Base-by-base conservation (phyloP, 371 early-diverging fungal species). In the Batkoa obscura region DNA sequence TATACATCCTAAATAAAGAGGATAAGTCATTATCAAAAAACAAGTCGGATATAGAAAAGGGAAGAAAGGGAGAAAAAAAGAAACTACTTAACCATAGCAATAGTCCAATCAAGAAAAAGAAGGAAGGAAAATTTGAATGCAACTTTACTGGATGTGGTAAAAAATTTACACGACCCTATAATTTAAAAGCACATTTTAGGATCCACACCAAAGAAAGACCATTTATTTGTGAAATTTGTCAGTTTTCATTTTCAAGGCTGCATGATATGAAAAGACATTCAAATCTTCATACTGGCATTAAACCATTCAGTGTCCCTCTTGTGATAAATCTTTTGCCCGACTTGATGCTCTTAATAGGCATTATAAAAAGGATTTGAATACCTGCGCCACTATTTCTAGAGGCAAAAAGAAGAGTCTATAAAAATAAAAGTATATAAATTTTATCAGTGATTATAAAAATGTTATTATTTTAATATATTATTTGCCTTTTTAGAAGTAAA, bases 241-340 rank as follows among this genome's bases (percentile, higher is more conserved):
- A 66, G 4, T 64, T 69, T 48, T 68, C 74, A 2, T 85, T 87
- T 66, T 73, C 79, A 1, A 74, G 85, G 0, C 76, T 78, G 34
- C 82, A 85, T 61, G 84, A 91, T 66, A 72, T 89, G 41, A 89
- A 88, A 62, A 70, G 94, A 33, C 90, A 93, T 64, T 57, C 66
- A 0, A 80, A 81, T 55, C 69, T 81, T 17, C 81, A 83, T 54
- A 68, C 67, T 47, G 82, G 81, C 17, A 66, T 76, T 56, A 82
- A 80, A 59, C 78, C 80, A 13, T 70, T 60, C 62, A 63, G 23
- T 83, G 84, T 42, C 55, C 58, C 6, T 65, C 69, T 43, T 90
- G 89, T 60, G 60, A 66, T 23, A 84, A 80, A 60, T 58, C 70
- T 0, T 87, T 87, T 70, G 76, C 85, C 15, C 65, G 88, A 46